These are phyloP conservation scores for Talaromyces stipitatus DNA, from an alignment of 495 filamentous ascomycete genomes.

Conservation along the genomic window DNA sequence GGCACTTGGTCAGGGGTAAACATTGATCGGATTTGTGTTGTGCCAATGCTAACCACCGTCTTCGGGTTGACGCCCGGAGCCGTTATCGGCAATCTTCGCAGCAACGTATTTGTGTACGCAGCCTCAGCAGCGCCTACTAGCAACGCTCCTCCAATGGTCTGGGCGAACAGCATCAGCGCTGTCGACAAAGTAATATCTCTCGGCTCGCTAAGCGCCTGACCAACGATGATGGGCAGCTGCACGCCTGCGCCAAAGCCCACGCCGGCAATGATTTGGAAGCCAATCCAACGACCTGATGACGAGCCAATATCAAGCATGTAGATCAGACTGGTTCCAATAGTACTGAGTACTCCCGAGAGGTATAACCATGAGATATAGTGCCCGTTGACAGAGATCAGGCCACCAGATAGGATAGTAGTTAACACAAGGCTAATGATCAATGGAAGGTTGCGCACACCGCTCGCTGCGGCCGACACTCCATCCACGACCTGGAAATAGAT, in stretches of 20 bases:
- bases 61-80: not conserved
- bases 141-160: conserved; percentile 50
- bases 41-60: not conserved
- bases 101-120: conserved; percentile 64
- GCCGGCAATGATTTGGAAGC: conserved; percentile 46
- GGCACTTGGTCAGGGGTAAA: not conserved
- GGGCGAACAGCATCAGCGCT: conserved; percentile 33
- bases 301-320: conserved; percentile 44
- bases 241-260: conserved; percentile 20
- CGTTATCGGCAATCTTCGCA: conserved; percentile 29
- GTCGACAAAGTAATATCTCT: conserved; percentile 48
- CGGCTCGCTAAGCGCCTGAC: conserved; percentile 16
- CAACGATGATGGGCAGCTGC: conserved; percentile 42
- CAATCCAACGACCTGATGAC: conserved; percentile 44
- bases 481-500: conserved; percentile 31
- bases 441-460: conserved; percentile 40
- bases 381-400: conserved; percentile 47
- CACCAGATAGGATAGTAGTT: conserved; percentile 32
- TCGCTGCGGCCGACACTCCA: conserved; percentile 48
- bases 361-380: conserved; percentile 57
- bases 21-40: not conserved
- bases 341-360: conserved; percentile 33
- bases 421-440: conserved; percentile 27
- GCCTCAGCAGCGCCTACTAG: conserved; percentile 71
- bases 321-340: conserved; percentile 59